phyloP scores from a whole-genome alignment of 31 red algal species.

The Odonthalia washingtoniensis region DNA sequence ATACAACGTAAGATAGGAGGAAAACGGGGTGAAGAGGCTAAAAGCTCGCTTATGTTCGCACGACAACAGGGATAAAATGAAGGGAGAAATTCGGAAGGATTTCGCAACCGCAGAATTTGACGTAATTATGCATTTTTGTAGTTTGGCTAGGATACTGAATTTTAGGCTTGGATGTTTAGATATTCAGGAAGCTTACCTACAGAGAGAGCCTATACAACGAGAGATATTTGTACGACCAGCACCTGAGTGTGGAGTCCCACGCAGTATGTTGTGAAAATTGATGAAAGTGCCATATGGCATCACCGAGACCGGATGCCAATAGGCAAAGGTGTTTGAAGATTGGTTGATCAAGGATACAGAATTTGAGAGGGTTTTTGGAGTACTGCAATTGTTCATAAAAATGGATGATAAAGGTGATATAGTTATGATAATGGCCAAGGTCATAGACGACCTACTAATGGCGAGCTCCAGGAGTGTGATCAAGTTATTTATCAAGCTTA shows the following conservation, averaged over 20 bases:
- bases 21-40: not conserved
- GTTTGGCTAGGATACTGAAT: not conserved
- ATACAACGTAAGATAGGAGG: not conserved
- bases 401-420: not conserved
- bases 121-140: not conserved
- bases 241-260: not conserved
- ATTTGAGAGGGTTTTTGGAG: constrained; percentile 20
- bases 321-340: not conserved
- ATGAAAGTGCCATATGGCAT: constrained; percentile 6
- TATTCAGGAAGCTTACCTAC: not conserved
- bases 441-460: constrained; percentile 51
- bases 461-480: not conserved
- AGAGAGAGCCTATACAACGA: constrained; percentile 2
- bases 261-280: not conserved
- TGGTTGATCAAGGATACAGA: not conserved
- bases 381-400: constrained; percentile 36
- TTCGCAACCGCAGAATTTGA: not conserved
- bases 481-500: not conserved
- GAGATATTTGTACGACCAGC: not conserved
- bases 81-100: constrained; percentile 20
- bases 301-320: not conserved
- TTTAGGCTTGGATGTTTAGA: not conserved
- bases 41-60: constrained; percentile 18
- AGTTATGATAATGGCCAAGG: constrained; percentile 19
- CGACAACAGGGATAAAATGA: constrained; percentile 9